Evolutionary conservation across 306 rosid species (phyloP).

Genomic region (Ceratonia siliqua): DNA sequence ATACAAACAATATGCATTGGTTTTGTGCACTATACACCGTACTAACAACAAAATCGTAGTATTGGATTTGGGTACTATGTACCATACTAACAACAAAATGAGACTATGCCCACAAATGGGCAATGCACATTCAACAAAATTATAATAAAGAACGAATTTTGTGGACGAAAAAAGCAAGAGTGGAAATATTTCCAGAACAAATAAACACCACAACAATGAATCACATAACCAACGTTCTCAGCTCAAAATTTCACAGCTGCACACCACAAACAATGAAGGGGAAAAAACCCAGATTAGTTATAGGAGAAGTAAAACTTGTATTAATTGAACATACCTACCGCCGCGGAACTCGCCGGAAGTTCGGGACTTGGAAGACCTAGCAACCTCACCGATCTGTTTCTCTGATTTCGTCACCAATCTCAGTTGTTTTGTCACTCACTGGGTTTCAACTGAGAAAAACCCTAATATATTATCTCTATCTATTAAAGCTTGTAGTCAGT

Average conservation of each 20-base stretch:
- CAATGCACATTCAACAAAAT: constrained; percentile 17
- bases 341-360: background rate
- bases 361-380: background rate
- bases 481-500: background rate
- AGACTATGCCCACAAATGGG: background rate
- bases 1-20: background rate
- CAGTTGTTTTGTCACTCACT: background rate
- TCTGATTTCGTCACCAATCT: background rate
- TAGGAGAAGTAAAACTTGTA: background rate
- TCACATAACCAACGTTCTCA: background rate
- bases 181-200: background rate
- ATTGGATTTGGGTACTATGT: no score
- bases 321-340: background rate
- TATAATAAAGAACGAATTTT: background rate
- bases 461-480: background rate
- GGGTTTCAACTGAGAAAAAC: background rate
- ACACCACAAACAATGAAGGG: background rate
- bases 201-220: background rate
- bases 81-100: background rate
- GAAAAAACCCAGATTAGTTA: background rate
- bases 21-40: background rate
- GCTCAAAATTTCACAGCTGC: background rate
- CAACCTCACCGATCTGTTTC: background rate
- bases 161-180: background rate
- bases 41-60: background rate